These are phyloP conservation scores for Sporopachydermia cereana DNA, from an alignment of 1,139 yeast genomes.

Conservation along the genomic window DNA sequence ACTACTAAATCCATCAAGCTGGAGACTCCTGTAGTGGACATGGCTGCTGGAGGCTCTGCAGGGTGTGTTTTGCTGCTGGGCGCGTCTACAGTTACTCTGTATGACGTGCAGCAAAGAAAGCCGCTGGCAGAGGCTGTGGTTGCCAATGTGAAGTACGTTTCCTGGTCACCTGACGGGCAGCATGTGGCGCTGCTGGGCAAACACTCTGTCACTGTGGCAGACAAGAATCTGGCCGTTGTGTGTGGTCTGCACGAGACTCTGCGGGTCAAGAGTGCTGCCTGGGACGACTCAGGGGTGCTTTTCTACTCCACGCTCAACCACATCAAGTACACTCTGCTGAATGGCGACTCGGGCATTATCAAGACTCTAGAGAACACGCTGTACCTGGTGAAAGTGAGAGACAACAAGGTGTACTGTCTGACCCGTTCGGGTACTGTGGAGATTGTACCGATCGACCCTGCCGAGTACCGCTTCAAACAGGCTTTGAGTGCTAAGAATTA, in stretches of 20 bases:
- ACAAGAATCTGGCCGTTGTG: conserved; percentile 62
- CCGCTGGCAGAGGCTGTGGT: conserved; percentile 59
- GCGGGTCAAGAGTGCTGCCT: conserved; percentile 92
- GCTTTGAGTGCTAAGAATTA: conserved; percentile 86
- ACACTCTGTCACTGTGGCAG: conserved; percentile 85
- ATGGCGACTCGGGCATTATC: conserved; percentile 91
- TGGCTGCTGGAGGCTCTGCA: conserved; percentile 65
- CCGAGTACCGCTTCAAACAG: conserved; percentile 92
- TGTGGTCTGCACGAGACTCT: conserved; percentile 94
- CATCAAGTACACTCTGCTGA: conserved; percentile 82
- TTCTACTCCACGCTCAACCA: conserved; percentile 92
- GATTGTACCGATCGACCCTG: conserved; percentile 74
- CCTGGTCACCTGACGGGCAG: conserved; percentile 85
- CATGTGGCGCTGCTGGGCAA: conserved; percentile 82
- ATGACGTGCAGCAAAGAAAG: conserved; percentile 89
- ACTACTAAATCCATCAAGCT: conserved; percentile 72
- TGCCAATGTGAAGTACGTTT: conserved; percentile 74
- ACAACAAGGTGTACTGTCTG: conserved; percentile 65
- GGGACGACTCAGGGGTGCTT: conserved; percentile 92
- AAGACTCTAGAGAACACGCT: conserved; percentile 88
- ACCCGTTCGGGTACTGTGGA: conserved; percentile 82
- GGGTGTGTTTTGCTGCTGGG: conserved; percentile 76
- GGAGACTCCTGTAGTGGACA: conserved; percentile 62
- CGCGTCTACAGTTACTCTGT: conserved; percentile 58
- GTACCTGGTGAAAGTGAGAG: conserved; percentile 65